phyloP scores from a whole-genome alignment of 2,329 filamentous ascomycete species.

The Exophiala xenobiotica region DNA sequence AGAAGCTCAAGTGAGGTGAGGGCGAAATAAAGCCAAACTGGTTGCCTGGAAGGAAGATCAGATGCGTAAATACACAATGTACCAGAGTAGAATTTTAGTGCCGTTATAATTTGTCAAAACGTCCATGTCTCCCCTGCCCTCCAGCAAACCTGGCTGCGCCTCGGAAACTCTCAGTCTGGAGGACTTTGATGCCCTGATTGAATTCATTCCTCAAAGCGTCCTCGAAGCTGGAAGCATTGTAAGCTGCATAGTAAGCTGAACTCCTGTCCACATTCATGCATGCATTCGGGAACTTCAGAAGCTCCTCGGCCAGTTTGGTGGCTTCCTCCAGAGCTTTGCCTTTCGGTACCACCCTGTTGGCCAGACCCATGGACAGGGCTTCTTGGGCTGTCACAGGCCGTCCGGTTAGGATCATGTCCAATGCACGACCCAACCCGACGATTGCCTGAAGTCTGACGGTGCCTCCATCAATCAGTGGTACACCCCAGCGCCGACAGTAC shows the following conservation, averaged over 20 bases:
- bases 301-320: slow-evolving; percentile 45
- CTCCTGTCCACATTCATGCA: slow-evolving; percentile 54
- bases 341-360: slow-evolving; percentile 53
- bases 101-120: slow-evolving; percentile 23
- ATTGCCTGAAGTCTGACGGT: slow-evolving; percentile 54
- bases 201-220: slow-evolving; percentile 54
- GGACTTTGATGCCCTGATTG: slow-evolving; percentile 43
- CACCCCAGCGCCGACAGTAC: slow-evolving; percentile 56
- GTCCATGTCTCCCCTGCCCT: slow-evolving; percentile 43
- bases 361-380: slow-evolving; percentile 53
- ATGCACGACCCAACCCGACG: slow-evolving; percentile 53
- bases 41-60: too few species aligned
- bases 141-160: slow-evolving; percentile 44
- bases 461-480: slow-evolving; percentile 54
- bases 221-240: slow-evolving; percentile 49
- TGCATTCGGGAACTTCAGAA: slow-evolving; percentile 52
- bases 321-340: slow-evolving; percentile 53
- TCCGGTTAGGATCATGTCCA: slow-evolving; percentile 60
- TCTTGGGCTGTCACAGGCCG: slow-evolving; percentile 50
- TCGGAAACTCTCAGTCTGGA: slow-evolving; percentile 45
- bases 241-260: slow-evolving; percentile 52
- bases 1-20: too few species aligned
- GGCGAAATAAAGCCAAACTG: too few species aligned
- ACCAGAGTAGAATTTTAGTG: too few species aligned
- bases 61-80: too few species aligned